These are phyloP conservation scores for Magnolia kwangsiensis DNA, from an alignment of 164 flowering plant genomes.

Conservation along the genomic window DNA sequence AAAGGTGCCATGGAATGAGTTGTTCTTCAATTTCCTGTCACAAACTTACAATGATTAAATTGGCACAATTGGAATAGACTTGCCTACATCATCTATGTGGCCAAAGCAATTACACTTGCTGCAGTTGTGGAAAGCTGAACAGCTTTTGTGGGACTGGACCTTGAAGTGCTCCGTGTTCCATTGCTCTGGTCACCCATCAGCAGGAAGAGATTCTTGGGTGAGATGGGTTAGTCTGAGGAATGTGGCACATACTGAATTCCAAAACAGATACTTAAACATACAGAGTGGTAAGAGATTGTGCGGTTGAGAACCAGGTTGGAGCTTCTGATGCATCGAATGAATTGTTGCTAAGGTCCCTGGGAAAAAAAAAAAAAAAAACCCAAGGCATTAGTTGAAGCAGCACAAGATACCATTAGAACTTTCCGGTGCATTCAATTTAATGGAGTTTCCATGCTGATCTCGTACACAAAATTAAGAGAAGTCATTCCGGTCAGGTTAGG, in stretches of 20 bases:
- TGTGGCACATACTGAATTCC: not conserved
- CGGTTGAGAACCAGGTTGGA: conserved; percentile 82
- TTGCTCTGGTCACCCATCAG: conserved; percentile 35
- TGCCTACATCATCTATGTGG: not conserved
- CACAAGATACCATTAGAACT: not conserved
- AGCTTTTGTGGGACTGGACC: conserved; percentile 54
- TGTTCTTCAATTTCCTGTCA: conserved; percentile 66
- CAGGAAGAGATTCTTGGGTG: not conserved
- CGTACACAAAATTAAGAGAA: conserved; percentile 77
- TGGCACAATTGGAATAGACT: too few relatives aligned
- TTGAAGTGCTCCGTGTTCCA: conserved; percentile 57
- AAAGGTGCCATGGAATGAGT: conserved; percentile 52
- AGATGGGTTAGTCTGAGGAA: conserved; percentile 5
- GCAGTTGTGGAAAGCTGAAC: conserved; percentile 60
- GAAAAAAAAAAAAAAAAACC: not conserved
- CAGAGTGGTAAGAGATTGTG: conserved; percentile 78
- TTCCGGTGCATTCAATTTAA: not conserved
- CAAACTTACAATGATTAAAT: not conserved
- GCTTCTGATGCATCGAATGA: conserved; percentile 57
- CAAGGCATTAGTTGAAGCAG: not conserved
- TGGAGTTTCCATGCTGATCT: not conserved
- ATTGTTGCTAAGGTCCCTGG: conserved; percentile 94
- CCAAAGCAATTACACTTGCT: conserved; percentile 65
- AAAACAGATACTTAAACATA: conserved; percentile 32
- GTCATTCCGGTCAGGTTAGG: conserved; percentile 69